Base-by-base conservation (phyloP, 1,139 yeast species). In the Candida frijolesensis region DNA sequence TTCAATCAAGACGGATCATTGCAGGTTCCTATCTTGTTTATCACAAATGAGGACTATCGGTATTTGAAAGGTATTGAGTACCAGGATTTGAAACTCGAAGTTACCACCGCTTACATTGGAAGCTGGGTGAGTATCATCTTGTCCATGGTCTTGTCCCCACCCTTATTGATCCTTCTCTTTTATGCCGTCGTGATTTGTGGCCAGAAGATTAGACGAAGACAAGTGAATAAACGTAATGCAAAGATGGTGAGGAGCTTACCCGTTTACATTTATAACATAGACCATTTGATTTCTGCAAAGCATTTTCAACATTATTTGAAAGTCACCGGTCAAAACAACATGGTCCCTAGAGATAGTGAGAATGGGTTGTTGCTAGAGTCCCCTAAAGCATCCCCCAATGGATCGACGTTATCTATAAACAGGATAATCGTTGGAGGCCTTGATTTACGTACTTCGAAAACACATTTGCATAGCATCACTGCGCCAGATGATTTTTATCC, bases 71-170 rank as follows among this genome's bases (percentile, higher is more conserved):
- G 45, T 15, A 34, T 60, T 10, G 55, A 58, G 19, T 5, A 42
- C 1, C 41, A 48, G 12, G 50, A 63, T 43, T 29, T 61, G n/a
- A 47, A 47, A 1, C 45, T 72, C 19, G 51, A 54, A 1, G 54
- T 76, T 11, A 54, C 60, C 8, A 75, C 81, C 0, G 73, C 75
- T 1, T 59, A 73, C 2, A 57, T 75, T 29, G 79, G 78, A 14
- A 68, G 70, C 50, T 75, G 79, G 77, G 52, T 73, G 48, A 73
- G 70, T 54, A 58, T 76, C 19, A 53, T 75, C 16, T 54, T 74
- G 14, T 74, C 78, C 43, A 71, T 76, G 74, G 65, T 75, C 12
- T 60, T 76, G 14, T 74, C 79, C 14, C 81, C 81, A 1, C 80
- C 80, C 0, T 58, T 76, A 19, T 56, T 76, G 47, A 73, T 76